Base-by-base conservation (phyloP, 1,139 yeast species). In the Sporopachydermia cereana region DNA sequence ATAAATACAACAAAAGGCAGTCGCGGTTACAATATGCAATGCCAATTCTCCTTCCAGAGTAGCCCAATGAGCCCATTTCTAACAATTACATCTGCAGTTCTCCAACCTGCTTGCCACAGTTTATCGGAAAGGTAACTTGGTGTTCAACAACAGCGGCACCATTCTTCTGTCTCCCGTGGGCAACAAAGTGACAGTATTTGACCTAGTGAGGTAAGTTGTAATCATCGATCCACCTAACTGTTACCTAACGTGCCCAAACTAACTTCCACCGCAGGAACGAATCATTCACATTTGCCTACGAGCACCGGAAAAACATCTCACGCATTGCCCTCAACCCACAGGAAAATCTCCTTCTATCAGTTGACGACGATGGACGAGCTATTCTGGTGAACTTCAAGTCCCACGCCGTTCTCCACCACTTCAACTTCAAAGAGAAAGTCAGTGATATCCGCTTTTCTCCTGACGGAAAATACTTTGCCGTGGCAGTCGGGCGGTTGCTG, bases 91-190 rank as follows among this genome's bases (percentile, higher is more conserved):
- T 69, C 67, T 57, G n/a, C 64, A 68, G 72, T 83, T 91, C 56
- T 80, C 95, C 42, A 91, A 91, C 63, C 70, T 91, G 43, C 68
- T 91, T 54, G 99, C 98, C 24, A 89, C 98, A 0, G 98, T 91
- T 4, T 91, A 91, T 59, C 72, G 94, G 47, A 85, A 84, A 57
- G 98, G 97, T 18, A 89, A 91, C 62, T 67, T 91, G 31, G 72
- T 82, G n/a, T 91, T 81, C 66, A 79, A 94, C 2, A 77, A 82
- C 2, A 96, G 88, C 60, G 98, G 98, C 1, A 78, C 83, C 16
- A 74, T 76, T 49, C 68, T 91, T 29, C 67, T 91, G 44, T 82
- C 94, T 50, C 98, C 98, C 0, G 97, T 91, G 2, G 98, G 98
- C 7, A 93, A 91, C 61, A 66, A 98, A 56, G 93, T 93, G 41